phyloP scores from a whole-genome alignment of 768 basidiomycete species.

The Pleurotus pulmonarius region DNA sequence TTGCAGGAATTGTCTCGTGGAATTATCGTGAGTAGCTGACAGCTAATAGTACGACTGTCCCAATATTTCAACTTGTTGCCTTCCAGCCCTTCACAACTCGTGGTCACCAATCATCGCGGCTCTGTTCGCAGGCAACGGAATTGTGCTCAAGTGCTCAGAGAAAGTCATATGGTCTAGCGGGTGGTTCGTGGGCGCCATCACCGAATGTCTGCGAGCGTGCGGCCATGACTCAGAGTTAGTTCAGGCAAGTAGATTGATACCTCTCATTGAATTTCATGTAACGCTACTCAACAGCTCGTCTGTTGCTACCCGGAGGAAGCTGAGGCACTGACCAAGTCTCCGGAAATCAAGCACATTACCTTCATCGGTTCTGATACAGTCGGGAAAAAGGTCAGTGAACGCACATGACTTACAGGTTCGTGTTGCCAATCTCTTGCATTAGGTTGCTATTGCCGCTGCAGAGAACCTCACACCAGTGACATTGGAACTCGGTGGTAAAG shows the following conservation, averaged over 20 bases:
- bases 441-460: slow-evolving; percentile 84
- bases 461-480: slow-evolving; percentile 88
- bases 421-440: neutral
- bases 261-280: neutral
- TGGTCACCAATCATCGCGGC: slow-evolving; percentile 92
- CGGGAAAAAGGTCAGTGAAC: slow-evolving; percentile 61
- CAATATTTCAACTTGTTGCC: neutral
- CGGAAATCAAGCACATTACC: slow-evolving; percentile 87
- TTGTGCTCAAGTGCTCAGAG: slow-evolving; percentile 91
- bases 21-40: slow-evolving; percentile 65
- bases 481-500: slow-evolving; percentile 93
- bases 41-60: too few relatives aligned
- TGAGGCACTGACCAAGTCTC: slow-evolving; percentile 72
- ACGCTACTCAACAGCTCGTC: slow-evolving; percentile 47
- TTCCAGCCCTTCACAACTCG: slow-evolving; percentile 85
- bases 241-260: slow-evolving; percentile 46
- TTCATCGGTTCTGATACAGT: slow-evolving; percentile 85
- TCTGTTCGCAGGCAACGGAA: slow-evolving; percentile 85
- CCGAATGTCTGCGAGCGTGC: slow-evolving; percentile 71
- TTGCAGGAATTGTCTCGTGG: slow-evolving; percentile 93
- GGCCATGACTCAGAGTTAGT: slow-evolving; percentile 84
- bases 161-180: slow-evolving; percentile 88
- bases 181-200: slow-evolving; percentile 80
- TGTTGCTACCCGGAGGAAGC: slow-evolving; percentile 90
- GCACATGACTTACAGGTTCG: neutral